Evolutionary conservation across 495 filamentous ascomycete species (phyloP), one percentile per base, ranked within the genome.

Genomic region (Penicillium verhagenii): DNA sequence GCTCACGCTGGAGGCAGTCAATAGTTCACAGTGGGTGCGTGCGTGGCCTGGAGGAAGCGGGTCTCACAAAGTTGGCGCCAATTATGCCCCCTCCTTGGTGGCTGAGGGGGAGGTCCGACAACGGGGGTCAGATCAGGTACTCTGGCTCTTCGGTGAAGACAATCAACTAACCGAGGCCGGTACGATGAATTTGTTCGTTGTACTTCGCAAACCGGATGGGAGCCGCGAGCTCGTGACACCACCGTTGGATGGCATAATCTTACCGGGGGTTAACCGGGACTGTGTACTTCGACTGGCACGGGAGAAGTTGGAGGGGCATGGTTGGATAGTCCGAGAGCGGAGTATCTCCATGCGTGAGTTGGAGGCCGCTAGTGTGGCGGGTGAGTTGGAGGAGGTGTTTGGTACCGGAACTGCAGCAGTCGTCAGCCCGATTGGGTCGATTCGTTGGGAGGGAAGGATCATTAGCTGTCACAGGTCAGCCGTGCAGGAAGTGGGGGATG

Each of bases 171-270:
- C 91, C 29, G 91, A 96, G 69, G 91, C 89, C 20, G 91, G 91
- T 39, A 91, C 89, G 40, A 95, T 93, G 89, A 96, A 96, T 70
- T 79, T 96, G 56, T 96, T 94, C 62, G 81, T 82, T 3, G 85
- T 55, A 18, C 1, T 25, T n/a, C 82, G 18, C 66, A 90, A 54
- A 73, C 72, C 57, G 79, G 87, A 70, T 83, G 82, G 70, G 76
- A 83, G 59, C 86, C 82, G 23, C 86, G 87, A 91, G 72, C 78
- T 96, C 9, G 60, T 91, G 52, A 96, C 91, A 8, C 84, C 90
- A 11, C 91, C 91, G 24, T 75, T 96, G 19, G 91, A 95, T 69
- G 91, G 89, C 8, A 93, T 87, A 9, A 95, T 96, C 59, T 75
- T 96, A 31, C 85, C 89, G 58, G 91, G 91, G 47, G 87, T 96